These are phyloP conservation scores for Xylaria acuta DNA, from an alignment of 495 filamentous ascomycete species.

Conservation along the genomic window DNA sequence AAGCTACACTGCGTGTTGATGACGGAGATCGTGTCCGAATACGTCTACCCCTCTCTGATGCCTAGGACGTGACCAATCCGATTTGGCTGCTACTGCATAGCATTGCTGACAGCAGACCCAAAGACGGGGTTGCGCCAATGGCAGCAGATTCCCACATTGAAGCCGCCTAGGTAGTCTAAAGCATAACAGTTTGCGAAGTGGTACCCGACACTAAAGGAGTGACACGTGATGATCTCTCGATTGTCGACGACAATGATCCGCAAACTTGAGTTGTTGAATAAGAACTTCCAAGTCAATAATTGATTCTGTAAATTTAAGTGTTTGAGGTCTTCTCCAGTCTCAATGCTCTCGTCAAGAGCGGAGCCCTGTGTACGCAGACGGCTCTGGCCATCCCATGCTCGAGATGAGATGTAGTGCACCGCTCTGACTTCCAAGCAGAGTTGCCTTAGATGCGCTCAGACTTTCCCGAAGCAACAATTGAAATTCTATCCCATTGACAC, in stretches of 20 bases:
- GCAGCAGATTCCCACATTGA: not conserved
- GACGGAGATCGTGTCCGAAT: not conserved
- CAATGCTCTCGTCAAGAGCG: not conserved
- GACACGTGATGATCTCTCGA: not conserved
- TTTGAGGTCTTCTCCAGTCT: not conserved
- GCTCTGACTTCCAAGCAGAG: not conserved
- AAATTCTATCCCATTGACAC: not conserved
- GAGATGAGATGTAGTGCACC: not conserved
- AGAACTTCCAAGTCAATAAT: not conserved
- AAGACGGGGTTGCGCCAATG: not conserved
- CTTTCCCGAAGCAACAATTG: no score
- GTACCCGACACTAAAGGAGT: not conserved
- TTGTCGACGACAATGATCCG: not conserved
- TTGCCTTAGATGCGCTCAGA: no score
- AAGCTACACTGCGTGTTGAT: not conserved
- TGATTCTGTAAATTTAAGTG: not conserved
- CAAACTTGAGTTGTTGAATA: not conserved
- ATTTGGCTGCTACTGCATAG: not conserved
- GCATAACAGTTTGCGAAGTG: not conserved
- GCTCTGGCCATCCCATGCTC: not conserved
- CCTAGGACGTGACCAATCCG: not conserved
- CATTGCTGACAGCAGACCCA: not conserved
- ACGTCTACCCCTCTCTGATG: not conserved
- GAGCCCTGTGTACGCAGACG: not conserved
- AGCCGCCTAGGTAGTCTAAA: no score